Base-by-base conservation (phyloP, 2,329 filamentous ascomycete genomes). In the Chrysosporium queenslandicum region DNA sequence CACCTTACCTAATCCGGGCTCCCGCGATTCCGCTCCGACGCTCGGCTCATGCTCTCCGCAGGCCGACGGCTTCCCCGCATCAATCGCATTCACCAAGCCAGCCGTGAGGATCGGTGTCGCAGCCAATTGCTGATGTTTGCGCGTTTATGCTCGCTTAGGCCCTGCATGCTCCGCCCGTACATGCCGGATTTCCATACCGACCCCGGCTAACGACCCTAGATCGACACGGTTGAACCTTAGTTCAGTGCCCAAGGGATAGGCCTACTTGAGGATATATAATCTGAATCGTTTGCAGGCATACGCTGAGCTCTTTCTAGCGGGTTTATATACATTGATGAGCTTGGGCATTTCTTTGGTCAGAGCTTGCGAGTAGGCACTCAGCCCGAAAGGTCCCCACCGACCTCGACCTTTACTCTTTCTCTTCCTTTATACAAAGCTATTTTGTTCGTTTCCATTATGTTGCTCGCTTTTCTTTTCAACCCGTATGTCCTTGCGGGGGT, bases 401-500 rank as follows among this genome's bases (percentile, higher is more conserved):
- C 18, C 25, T 16, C 25, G 8, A 11, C 12, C 32, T 25, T 46
- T 20, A 30, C 25, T 32, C 25, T 18, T 16, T 18, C 23, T 29
- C 16, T 12, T 39, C 9, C 36, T 16, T 18, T 39, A 6, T 18
- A 20, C n/a, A 39, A 20, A 20, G 4, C 5, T 5, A 18, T 9
- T 45, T 21, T 21, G 27, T 29, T 46, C 29, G 5, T 21, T 32
- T 36, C 11, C 16, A 48, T n/a, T 16, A 48, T 48, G 45, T 27
- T 48, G 32, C 16, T 41, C 14, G 36, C 47, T 21, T 40, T 42
- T 18, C 43, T 46, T n/a, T 50, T 50, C 14, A 49, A 49, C 34
- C 46, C 46, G n/a, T 49, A 49, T 32, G 20, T 49, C 23, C 14
- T 49, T 49, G 46, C 16, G 23, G 46, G 32, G n/a, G 8, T 46